phyloP scores from a whole-genome alignment of 352 stramenopile genomes.

The Globisporangium nunn region DNA sequence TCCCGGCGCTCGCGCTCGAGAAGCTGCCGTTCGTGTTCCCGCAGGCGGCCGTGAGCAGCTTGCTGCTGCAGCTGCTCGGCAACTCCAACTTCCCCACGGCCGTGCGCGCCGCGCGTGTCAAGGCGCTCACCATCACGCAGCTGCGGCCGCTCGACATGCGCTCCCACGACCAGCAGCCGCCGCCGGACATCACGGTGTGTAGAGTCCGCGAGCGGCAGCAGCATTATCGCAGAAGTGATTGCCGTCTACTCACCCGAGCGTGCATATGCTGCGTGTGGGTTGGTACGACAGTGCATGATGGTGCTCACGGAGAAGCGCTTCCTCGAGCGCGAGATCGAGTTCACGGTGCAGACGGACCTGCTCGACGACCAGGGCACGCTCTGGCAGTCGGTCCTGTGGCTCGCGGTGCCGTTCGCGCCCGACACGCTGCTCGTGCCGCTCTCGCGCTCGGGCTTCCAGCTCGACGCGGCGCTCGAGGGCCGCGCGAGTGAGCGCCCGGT shows the following conservation, averaged over 20 bases:
- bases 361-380: conserved; percentile 64
- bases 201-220: too few species aligned
- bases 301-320: conserved; percentile 71
- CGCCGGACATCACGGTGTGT: conserved; percentile 39
- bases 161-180: conserved; percentile 30
- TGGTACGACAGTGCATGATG: conserved; percentile 50
- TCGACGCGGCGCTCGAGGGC: conserved; percentile 27
- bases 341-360: conserved; percentile 67
- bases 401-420: conserved; percentile 60
- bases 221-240: background rate
- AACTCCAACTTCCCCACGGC: conserved; percentile 78
- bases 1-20: conserved; percentile 56
- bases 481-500: conserved; percentile 14
- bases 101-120: conserved; percentile 40
- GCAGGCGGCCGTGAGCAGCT: conserved; percentile 47
- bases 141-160: conserved; percentile 65
- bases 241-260: conserved; percentile 3
- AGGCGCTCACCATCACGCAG: conserved; percentile 73
- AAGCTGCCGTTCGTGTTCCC: conserved; percentile 73
- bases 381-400: conserved; percentile 66
- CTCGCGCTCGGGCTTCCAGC: conserved; percentile 24
- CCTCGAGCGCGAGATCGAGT: conserved; percentile 61
- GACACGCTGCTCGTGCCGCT: conserved; percentile 47
- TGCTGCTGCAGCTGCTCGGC: conserved; percentile 72
- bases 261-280: background rate